Evolutionary conservation across 768 basidiomycete species (phyloP).

Genomic region (Holtermannia corniformis): DNA sequence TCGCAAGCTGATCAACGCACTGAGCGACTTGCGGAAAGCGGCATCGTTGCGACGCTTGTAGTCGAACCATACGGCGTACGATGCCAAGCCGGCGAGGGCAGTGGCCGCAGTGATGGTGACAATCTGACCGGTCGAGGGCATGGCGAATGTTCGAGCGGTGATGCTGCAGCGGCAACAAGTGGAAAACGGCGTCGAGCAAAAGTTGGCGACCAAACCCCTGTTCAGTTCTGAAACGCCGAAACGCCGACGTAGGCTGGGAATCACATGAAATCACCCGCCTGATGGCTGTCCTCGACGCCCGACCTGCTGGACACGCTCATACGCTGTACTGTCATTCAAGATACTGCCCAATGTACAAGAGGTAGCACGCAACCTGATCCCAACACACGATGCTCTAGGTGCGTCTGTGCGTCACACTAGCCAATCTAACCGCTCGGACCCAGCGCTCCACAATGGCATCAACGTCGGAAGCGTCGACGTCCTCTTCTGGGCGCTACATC

Average conservation of each 20-base stretch:
- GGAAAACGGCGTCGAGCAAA: background rate
- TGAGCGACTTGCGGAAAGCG: constrained; percentile 76
- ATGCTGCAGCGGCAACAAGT: background rate
- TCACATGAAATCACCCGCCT: no score
- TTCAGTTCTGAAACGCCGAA: background rate
- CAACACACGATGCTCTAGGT: background rate
- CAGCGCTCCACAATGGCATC: background rate
- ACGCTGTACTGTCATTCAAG: no score
- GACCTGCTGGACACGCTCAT: no score
- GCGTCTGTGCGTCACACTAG: background rate
- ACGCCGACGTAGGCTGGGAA: background rate
- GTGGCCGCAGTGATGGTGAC: constrained; percentile 32
- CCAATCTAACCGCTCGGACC: no score
- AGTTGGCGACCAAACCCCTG: background rate
- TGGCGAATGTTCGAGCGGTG: background rate
- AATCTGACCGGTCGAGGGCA: constrained; percentile 16
- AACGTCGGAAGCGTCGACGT: background rate
- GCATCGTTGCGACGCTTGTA: constrained; percentile 80
- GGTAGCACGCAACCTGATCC: no score
- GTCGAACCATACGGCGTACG: constrained; percentile 90
- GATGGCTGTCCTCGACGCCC: no score
- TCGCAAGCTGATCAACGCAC: constrained; percentile 48
- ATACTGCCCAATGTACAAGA: no score
- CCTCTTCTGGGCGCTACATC: background rate
- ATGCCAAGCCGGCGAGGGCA: constrained; percentile 44